Conservation (phyloP, 495 filamentous ascomycete genomes). For the Podospora comata region DNA sequence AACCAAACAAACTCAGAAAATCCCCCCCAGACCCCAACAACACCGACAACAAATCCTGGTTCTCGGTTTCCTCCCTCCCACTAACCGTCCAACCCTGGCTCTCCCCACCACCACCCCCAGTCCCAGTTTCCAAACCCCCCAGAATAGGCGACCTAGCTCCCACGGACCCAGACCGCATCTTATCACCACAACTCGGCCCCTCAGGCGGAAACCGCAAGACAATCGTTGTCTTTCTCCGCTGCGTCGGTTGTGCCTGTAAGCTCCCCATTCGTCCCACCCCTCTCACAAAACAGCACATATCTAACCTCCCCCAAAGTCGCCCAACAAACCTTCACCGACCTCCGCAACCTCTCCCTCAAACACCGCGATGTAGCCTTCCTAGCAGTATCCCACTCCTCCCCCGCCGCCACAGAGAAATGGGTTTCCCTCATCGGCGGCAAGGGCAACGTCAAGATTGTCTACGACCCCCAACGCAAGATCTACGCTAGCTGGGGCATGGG, state of each 20-base stretch:
- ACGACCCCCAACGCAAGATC: slow-evolving; percentile 50
- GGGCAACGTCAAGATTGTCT: slow-evolving; percentile 44
- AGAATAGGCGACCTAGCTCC: slow-evolving; percentile 49
- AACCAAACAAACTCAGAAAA: slow-evolving; percentile 31
- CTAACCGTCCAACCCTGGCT: slow-evolving; percentile 47
- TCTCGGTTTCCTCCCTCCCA: slow-evolving; percentile 43
- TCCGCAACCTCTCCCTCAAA: slow-evolving; percentile 44
- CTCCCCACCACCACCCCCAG: slow-evolving; percentile 43
- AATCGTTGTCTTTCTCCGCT: slow-evolving; percentile 52
- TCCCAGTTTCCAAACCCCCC: slow-evolving; percentile 42
- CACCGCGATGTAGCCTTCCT: slow-evolving; percentile 46
- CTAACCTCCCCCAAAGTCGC: slow-evolving; percentile 39
- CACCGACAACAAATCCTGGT: slow-evolving; percentile 25
- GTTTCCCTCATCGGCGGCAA: slow-evolving; percentile 48
- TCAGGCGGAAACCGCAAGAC: slow-evolving; percentile 34
- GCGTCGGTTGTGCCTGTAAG: slow-evolving; percentile 55
- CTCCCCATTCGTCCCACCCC: slow-evolving; percentile 4
- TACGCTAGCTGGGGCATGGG: slow-evolving; percentile 56
- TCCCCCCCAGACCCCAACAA: slow-evolving; percentile 21
- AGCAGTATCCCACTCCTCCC: slow-evolving; percentile 53
- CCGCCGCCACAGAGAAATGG: slow-evolving; percentile 48
- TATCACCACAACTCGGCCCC: slow-evolving; percentile 18
- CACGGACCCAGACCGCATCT: slow-evolving; percentile 41
- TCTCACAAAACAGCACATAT: background rate
- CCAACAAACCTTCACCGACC: slow-evolving; percentile 52